Evolutionary conservation across 73 alveolate species (phyloP), one percentile per base, ranked within the genome.

Genomic region (Chromera velia): DNA sequence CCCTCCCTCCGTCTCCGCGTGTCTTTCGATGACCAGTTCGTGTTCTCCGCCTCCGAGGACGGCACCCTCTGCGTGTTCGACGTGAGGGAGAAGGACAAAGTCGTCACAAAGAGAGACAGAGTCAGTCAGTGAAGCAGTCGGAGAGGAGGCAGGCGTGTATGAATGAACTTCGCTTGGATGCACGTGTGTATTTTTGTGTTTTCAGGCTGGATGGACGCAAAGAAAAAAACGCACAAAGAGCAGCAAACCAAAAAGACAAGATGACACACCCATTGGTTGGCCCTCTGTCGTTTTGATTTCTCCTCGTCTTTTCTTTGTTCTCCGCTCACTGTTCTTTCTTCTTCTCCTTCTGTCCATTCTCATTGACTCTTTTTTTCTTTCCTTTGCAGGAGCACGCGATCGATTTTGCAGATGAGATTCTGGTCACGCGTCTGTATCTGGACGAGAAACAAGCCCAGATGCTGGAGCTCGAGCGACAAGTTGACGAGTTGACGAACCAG

Each of bases 1-100:
- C 97, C 98, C 19, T 84, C 91, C 31, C 94, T 91, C 34, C 90
- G 97, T 70, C 88, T 94, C 63, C 90, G 96, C 81, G 83, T 94
- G 28, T 76, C 95, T 31, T 93, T 91, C 74, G 99, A 94, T 83
- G 97, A 93, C 83, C 4, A 7, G 55, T 40, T 7, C 55, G 22
- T 40, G 55, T 13, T 40, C 55, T 40, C 55, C 13, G 4, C 22
- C 55, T 40, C 55, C 22, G 55, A 40, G 27, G 96, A 90, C 66
- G 96, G 96, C 13, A 34, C 85, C 66, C 70, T 90, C 72, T 85
- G 86, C 86, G 77, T 90, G 67, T 88, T 88, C 49, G 96, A 90
- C 48, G 65, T 90, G 76, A 74, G 80, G 40, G 93, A 88, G 72
- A 86, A 84, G 48, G 88, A 86, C 72, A 82, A 77, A 0, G 84